Evolutionary conservation across 495 filamentous ascomycete genomes (phyloP), one percentile per base, ranked within the genome.

Genomic region (Amphirosellinia nigrospora): DNA sequence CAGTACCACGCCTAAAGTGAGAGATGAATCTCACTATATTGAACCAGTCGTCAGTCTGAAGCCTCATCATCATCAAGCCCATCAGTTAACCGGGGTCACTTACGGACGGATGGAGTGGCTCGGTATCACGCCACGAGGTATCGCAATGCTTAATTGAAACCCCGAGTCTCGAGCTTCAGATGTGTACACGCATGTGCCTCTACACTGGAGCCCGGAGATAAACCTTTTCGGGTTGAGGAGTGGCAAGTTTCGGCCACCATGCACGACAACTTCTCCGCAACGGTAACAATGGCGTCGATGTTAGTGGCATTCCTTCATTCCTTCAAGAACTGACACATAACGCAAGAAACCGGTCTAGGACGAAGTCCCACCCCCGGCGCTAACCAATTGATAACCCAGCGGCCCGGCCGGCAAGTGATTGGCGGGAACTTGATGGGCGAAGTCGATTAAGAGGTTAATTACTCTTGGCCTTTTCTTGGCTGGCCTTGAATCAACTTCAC

Each of bases 401-500:
- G 34, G 21, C 15, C 32, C 34, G 46, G 21, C 21, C 46, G 34
- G 45, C 45, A 39, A 50, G 41, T 65, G 63, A 65, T 65, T 65
- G 63, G 63, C 46, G 32, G 41, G 32, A 16, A 19, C n/a, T 39
- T 9, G 11, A 41, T 41, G 36, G 36, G 36, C 15, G 21, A 4
- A 36, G 8, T 39, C 26, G n/a, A 39, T 59, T 36, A 30, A 15
- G 5, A 41, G 16, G 36, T 61, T 65, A 21, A 9, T 34, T 8
- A 38, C 32, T 67, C 64, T 67, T 67, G 64, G 64, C 64, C 28
- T 11, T 10, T 46, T 68, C 66, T 61, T 61, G 66, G 66, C 66
- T 30, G 28, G 26, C 39, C 66, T 61, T 68, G 66, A 68, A 68
- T 68, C 21, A 50, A 68, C 66, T 68, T 55, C 66, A 68, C 66